These are phyloP conservation scores for Apiospora malaysiana DNA, from an alignment of 2,329 filamentous ascomycete species.

Conservation along the genomic window DNA sequence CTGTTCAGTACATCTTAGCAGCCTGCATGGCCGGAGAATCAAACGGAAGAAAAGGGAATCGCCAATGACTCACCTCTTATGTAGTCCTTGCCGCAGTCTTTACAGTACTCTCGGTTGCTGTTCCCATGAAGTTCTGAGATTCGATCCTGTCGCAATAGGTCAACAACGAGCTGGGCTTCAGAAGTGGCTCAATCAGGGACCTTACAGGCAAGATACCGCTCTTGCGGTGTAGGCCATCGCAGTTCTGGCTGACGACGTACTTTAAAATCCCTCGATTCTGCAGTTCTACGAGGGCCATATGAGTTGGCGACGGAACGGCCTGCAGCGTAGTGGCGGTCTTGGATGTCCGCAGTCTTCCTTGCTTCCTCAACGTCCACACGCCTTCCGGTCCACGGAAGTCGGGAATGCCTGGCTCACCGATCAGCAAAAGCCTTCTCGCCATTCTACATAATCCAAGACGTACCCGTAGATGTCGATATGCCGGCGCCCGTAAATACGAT, in stretches of 20 bases:
- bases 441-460: constrained; percentile 1
- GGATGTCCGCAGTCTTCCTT: constrained; percentile 42
- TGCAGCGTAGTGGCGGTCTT: constrained; percentile 46
- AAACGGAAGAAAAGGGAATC: neutral
- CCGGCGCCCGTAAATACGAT: constrained; percentile 55
- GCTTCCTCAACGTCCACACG: constrained; percentile 51
- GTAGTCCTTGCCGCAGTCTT: constrained; percentile 52
- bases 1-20: constrained; percentile 30
- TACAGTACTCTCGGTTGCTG: constrained; percentile 52
- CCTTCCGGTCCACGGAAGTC: constrained; percentile 55
- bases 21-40: neutral
- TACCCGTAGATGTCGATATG: constrained; percentile 52
- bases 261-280: constrained; percentile 48
- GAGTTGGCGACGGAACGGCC: constrained; percentile 50
- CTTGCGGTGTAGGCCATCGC: constrained; percentile 50
- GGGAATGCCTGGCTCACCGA: constrained; percentile 45
- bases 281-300: constrained; percentile 54
- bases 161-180: neutral
- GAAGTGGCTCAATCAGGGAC: neutral
- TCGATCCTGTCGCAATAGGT: constrained; percentile 37
- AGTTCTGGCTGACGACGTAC: constrained; percentile 52
- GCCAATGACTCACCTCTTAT: constrained; percentile 43
- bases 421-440: neutral
- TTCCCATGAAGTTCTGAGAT: constrained; percentile 56
- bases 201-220: constrained; percentile 52